Base-by-base conservation (phyloP, 1,284 basidiomycete genomes). In the Trametes versicolor region DNA sequence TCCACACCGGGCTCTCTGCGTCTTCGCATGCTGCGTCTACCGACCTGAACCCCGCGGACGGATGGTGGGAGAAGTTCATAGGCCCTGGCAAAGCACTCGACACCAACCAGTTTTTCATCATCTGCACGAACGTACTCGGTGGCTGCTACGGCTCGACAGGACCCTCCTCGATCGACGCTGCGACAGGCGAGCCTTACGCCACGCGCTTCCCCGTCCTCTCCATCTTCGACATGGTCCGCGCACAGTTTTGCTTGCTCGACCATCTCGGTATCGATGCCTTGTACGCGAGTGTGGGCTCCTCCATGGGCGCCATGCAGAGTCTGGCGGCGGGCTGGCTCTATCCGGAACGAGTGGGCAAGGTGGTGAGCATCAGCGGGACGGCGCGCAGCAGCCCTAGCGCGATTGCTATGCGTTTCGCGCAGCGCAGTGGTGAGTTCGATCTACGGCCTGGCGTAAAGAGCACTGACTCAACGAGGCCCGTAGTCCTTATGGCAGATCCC, bases 51-150 rank as follows among this genome's bases (percentile, higher is more conserved):
- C 88, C 94, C 0, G 81, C 93, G 0, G 86, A 90, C 25, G 97
- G 98, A 6, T 99, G 97, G 98, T 99, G 97, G 97, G 94, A 99
- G 79, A 93, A 93, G 72, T 99, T 99, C 79, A 96, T 99, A 66
- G 97, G 98, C 0, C 96, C 97, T 1, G 95, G 95, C 64, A 94
- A 92, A 74, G 89, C 96, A 3, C 84, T 99, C 39, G 98, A 99
- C 81, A 99, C 97, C 4, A 85, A 96, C 75, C 87, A 90, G 58
- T 98, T 93, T 82, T 99, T 94, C 79, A 84, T 99, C 75, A 90
- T 99, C 54, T 99, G 97, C 81, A 96, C 96, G 15, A 99, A 99
- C 78, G 97, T 98, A 61, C 85, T 99, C 36, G 97, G 97, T 4
- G 97, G 98, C 0, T 99, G 97, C 81, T 99, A 98, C 74, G 97